Base-by-base conservation (phyloP, 148 eudicot species). In the Cornus suecica region DNA sequence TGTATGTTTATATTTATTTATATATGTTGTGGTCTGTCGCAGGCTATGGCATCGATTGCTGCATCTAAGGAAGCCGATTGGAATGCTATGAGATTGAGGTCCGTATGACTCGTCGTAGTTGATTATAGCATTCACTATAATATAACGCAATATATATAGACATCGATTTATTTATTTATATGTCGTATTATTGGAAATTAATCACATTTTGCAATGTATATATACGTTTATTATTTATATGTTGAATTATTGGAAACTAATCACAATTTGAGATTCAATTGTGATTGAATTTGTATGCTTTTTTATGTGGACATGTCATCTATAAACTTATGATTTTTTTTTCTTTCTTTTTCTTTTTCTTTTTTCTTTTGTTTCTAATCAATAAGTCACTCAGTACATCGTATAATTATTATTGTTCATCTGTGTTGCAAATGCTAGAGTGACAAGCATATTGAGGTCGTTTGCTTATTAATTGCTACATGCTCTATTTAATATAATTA, bases 41-140 rank as follows among this genome's bases (percentile, higher is more conserved):
- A 93, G 94, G 97, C 98, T 22, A 94, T 94, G 98, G 99, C 99
- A 18, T 94, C 99, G 0, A 94, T 94, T 76, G 74, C 88, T 81
- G 96, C 99, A 20, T 93, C 90, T 0, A 94, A 92, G 15, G 96
- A 94, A 80, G 99, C 99, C 68, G 97, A 94, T 84, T 82, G 91
- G 27, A 84, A 94, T 82, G 99, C 97, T 74, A 78, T 85, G 84
- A 83, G 94, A 80, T 34, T 92, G 83, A 94, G 97, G 97, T 94
- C 6, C 5, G 52, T 66, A 0, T 16, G 23, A 31, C 29, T 51
- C 10, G 2, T 52, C 2, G 54, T 13, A 48, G 54, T 18, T 16
- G 54, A 48, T 13, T 48, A 48, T 11, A 1, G 54, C 54, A 1
- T 45, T 13, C 9, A 2, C 2, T 32, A 32, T 32, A 32, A 32